These are phyloP conservation scores for Podila epigama DNA, from an alignment of 192 early-diverging fungal species.

Conservation along the genomic window DNA sequence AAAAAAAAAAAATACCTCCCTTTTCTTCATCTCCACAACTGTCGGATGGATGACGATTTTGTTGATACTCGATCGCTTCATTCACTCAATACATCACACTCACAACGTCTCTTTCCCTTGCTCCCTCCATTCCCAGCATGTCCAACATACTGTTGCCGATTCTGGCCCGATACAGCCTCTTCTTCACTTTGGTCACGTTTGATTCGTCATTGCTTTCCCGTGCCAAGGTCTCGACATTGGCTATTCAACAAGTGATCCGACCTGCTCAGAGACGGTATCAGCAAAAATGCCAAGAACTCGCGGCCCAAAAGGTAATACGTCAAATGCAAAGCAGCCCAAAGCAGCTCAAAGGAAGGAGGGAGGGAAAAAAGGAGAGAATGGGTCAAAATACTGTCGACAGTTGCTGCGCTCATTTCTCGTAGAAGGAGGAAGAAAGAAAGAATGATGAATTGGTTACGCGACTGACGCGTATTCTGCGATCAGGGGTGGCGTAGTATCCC, in stretches of 20 bases:
- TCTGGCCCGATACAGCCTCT: conserved; percentile 44
- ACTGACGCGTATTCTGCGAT: neutral
- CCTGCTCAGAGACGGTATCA: conserved; percentile 30
- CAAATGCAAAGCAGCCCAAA: neutral
- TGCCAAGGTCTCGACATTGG: conserved; percentile 14
- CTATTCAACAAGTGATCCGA: conserved; percentile 9
- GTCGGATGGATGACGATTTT: too few species aligned
- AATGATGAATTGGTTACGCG: conserved; percentile 24
- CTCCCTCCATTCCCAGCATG: conserved; percentile 3
- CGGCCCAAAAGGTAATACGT: conserved; percentile 27
- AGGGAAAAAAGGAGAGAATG: neutral
- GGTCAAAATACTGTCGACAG: neutral
- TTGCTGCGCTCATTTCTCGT: neutral
- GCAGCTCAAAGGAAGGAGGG: neutral
- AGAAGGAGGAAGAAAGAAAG: neutral
- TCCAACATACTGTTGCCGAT: conserved; percentile 38
- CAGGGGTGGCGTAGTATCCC: neutral
- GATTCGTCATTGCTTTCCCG: conserved; percentile 27
- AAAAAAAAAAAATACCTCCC: neutral
- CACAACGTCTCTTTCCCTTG: neutral
- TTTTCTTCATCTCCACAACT: neutral
- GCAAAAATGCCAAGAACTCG: conserved; percentile 4
- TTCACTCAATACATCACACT: neutral
- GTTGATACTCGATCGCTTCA: neutral
- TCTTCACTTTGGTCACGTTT: conserved; percentile 27